Conservation (phyloP, 352 stramenopile genomes). For the Phytopythium montanum region DNA sequence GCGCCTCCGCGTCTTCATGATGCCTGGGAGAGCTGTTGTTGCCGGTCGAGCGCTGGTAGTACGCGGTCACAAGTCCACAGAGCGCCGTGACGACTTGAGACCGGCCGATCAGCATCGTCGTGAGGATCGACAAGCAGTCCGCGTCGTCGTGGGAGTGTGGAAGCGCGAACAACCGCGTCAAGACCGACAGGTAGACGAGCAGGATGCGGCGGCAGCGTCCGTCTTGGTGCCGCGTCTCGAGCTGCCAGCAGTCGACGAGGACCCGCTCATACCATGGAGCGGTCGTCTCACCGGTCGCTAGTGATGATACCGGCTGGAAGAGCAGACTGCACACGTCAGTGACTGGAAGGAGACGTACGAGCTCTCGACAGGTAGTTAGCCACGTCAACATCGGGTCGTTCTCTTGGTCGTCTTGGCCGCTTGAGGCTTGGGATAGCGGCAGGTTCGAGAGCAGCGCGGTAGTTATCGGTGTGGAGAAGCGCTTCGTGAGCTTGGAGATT, state of each 20-base stretch:
- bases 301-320: background rate
- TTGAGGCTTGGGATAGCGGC: slow-evolving; percentile 7
- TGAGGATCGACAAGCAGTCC: slow-evolving; percentile 11
- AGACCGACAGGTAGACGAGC: slow-evolving; percentile 4
- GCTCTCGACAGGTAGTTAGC: slow-evolving; percentile 14
- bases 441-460: slow-evolving; percentile 15
- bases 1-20: slow-evolving; percentile 2
- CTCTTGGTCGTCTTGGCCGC: background rate
- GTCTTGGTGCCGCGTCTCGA: background rate
- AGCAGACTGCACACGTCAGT: background rate
- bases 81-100: background rate
- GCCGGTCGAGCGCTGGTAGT: background rate
- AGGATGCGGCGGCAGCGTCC: slow-evolving; percentile 9
- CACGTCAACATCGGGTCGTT: slow-evolving; percentile 13
- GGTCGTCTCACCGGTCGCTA: background rate
- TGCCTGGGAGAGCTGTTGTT: background rate
- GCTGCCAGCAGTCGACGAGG: slow-evolving; percentile 17
- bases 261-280: slow-evolving; percentile 14
- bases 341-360: slow-evolving; percentile 8
- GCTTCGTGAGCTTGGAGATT: slow-evolving; percentile 6
- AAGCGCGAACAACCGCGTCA: slow-evolving; percentile 18
- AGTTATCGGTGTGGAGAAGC: slow-evolving; percentile 15
- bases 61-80: background rate
- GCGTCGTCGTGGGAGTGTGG: slow-evolving; percentile 11
- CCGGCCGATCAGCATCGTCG: slow-evolving; percentile 6